Evolutionary conservation across 1,284 basidiomycete genomes (phyloP), one percentile per base, ranked within the genome.

Genomic region (Fomitopsis betulina): DNA sequence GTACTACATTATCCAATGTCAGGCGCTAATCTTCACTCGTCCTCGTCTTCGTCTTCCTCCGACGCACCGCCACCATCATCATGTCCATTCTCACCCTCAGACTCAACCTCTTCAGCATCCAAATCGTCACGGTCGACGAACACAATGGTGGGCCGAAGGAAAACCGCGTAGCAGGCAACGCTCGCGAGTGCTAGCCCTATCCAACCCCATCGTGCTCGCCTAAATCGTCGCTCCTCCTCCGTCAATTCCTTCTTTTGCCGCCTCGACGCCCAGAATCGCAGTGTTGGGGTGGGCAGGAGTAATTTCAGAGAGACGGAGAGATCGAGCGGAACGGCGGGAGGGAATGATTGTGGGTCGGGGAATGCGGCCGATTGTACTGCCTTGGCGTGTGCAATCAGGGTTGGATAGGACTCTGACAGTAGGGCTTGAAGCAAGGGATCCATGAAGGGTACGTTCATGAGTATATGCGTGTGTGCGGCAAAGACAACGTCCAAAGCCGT

Each of bases 381-480:
- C 54, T 76, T 74, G 3, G 87, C 81, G 63, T 90, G 87, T 3
- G 76, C 68, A 12, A 79, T 70, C 40, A 91, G 75, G 8, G 72
- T 69, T 1, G 86, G 80, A 67, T 84, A 90, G 2, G 79, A 78
- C 8, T 80, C 77, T 1, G 67, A 68, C 9, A 91, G 67, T 5
- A 89, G 75, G 53, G 76, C 72, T 63, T 79, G 76, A 9, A 92
- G 65, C 12, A 84, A 67, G 5, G 81, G 72, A 62, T 91, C 85
- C 2, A 87, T 84, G 57, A 85, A 85, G 32, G 82, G 79, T 9
- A 86, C 80, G 40, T 78, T 70, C 12, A 78, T 65, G 6, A 92
- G 70, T 21, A 91, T 74, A 37, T 89, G 76, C 33, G 86, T 76
- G 63, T 90, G 85, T 10, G 89, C 80, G 19, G 89, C 86, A 27